phyloP scores from a whole-genome alignment of 1,284 basidiomycete species.

The Austroboletus olivaceoglutinosus region DNA sequence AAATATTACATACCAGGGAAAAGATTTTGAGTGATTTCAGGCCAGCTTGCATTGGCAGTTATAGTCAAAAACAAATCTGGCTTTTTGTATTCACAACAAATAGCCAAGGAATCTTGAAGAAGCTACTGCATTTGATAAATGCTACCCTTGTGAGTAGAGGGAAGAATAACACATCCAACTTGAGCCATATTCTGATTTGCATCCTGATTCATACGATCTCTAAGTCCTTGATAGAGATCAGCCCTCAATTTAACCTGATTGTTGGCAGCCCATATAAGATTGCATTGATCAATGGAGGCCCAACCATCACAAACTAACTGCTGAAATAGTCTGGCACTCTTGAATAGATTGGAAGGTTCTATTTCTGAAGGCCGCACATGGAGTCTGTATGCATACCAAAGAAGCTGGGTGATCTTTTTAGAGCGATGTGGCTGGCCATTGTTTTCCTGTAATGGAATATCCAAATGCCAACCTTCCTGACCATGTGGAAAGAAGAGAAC shows the following conservation, averaged over 20 bases:
- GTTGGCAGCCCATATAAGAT: constrained; percentile 26
- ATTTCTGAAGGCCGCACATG: background rate
- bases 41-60: constrained; percentile 42
- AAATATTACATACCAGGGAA: constrained; percentile 28
- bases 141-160: no score
- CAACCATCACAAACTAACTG: constrained; percentile 41
- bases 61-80: constrained; percentile 4
- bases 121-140: no score
- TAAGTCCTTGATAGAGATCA: constrained; percentile 18
- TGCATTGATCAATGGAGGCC: constrained; percentile 34
- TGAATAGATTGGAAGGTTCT: constrained; percentile 31
- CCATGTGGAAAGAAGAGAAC: constrained; percentile 40
- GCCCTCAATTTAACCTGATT: constrained; percentile 42
- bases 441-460: constrained; percentile 17
- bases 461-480: constrained; percentile 40
- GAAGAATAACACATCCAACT: no score
- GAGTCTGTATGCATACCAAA: constrained; percentile 16
- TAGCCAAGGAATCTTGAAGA: no score
- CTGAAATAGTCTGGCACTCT: constrained; percentile 40
- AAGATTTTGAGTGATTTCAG: constrained; percentile 41
- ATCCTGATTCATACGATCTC: constrained; percentile 5
- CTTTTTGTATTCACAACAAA: no score
- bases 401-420: constrained; percentile 16
- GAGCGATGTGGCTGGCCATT: background rate
- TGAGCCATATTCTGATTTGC: no score